These are phyloP conservation scores for Scutellaria galericulata DNA, from an alignment of 257 asterid genomes.

Conservation along the genomic window DNA sequence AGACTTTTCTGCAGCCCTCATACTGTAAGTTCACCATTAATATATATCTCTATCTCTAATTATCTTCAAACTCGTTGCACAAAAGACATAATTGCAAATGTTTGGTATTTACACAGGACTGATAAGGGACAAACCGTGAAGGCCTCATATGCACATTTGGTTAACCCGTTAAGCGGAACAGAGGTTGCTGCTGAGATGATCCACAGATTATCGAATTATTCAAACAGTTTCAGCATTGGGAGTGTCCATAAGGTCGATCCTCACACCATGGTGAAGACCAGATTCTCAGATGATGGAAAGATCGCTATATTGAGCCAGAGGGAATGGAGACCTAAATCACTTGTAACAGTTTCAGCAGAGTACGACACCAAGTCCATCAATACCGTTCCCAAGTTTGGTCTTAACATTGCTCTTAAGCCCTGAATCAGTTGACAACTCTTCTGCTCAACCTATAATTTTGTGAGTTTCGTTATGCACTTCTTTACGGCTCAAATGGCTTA, in stretches of 20 bases:
- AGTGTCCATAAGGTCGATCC: slow-evolving; percentile 65
- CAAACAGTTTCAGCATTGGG: slow-evolving; percentile 78
- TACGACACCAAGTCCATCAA: slow-evolving; percentile 61
- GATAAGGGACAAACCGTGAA: slow-evolving; percentile 83
- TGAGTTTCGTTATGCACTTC: slow-evolving; percentile 28
- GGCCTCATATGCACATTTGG: slow-evolving; percentile 72
- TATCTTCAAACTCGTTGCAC: not conserved
- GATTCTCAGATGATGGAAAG: slow-evolving; percentile 71
- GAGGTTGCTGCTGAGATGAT: slow-evolving; percentile 88
- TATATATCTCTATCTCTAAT: slow-evolving; percentile 3
- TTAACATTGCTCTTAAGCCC: slow-evolving; percentile 76
- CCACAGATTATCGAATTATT: slow-evolving; percentile 58
- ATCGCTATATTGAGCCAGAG: slow-evolving; percentile 70
- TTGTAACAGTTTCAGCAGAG: slow-evolving; percentile 78
- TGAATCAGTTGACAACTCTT: slow-evolving; percentile 46
- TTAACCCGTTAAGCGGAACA: slow-evolving; percentile 60
- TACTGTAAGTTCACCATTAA: slow-evolving; percentile 46
- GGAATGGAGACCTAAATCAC: slow-evolving; percentile 86
- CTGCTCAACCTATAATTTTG: slow-evolving; percentile 31
- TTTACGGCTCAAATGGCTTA: slow-evolving; percentile 36
- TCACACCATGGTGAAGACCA: slow-evolving; percentile 64
- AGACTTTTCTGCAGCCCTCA: slow-evolving; percentile 76
- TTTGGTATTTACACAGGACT: slow-evolving; percentile 45
- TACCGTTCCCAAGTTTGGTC: slow-evolving; percentile 66
- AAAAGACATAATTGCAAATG: not conserved